Evolutionary conservation across 495 filamentous ascomycete species (phyloP).

Genomic region (Penicillium subrubescens): DNA sequence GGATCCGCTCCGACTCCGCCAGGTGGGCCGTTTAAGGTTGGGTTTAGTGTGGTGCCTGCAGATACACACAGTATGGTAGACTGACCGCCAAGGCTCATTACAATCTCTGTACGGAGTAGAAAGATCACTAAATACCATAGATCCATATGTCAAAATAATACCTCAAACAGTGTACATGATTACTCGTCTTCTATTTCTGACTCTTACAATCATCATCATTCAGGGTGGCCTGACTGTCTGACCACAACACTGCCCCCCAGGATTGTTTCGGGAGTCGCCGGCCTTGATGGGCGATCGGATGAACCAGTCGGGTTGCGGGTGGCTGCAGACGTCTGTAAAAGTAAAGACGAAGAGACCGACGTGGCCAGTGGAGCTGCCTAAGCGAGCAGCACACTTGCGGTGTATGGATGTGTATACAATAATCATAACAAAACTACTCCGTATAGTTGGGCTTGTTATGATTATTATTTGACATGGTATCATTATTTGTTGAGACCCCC

Average conservation of each 20-base stretch:
- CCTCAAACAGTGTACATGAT: background rate
- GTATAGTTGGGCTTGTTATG: background rate
- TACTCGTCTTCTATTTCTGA: background rate
- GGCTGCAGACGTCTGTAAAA: constrained; percentile 26
- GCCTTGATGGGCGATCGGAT: constrained; percentile 9
- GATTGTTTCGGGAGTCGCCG: constrained; percentile 10
- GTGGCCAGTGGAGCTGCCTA: constrained; percentile 17
- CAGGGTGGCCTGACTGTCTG: background rate
- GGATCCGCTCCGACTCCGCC: constrained; percentile 4
- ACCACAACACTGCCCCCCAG: background rate
- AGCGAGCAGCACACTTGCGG: constrained; percentile 20
- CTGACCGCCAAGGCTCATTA: constrained; percentile 16
- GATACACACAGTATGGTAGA: constrained; percentile 6
- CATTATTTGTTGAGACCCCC: background rate
- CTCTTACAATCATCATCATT: background rate
- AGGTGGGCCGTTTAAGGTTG: constrained; percentile 32
- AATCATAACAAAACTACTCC: background rate
- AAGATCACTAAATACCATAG: background rate
- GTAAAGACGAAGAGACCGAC: constrained; percentile 22
- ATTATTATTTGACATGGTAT: background rate
- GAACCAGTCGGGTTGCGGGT: constrained; percentile 22
- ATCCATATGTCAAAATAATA: background rate
- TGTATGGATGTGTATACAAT: background rate
- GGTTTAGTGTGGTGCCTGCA: constrained; percentile 32
- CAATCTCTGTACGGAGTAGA: background rate